Conservation (phyloP, 805 yeast genomes). For the Ogataea degrootiae region DNA sequence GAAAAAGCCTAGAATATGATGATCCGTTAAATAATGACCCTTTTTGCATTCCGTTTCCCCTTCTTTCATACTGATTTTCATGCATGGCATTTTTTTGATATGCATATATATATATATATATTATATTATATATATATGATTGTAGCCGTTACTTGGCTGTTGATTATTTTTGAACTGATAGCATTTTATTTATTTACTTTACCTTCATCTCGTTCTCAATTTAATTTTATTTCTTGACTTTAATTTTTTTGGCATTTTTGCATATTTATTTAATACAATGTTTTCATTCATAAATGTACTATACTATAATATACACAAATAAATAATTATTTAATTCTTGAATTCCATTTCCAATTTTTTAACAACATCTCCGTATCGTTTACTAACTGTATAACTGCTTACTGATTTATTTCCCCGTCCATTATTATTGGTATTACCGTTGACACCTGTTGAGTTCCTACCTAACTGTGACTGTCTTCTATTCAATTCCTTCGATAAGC, state of each 20-base stretch:
- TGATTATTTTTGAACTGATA: too few species aligned
- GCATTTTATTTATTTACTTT: background rate
- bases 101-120: too few species aligned
- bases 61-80: too few species aligned
- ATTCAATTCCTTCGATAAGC: constrained; percentile 7
- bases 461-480: too few species aligned
- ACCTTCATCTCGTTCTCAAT: background rate
- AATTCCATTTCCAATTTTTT: constrained; percentile 14
- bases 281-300: background rate
- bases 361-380: constrained; percentile 21
- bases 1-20: too few species aligned
- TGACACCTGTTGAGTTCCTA: too few species aligned
- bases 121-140: too few species aligned
- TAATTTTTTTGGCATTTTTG: background rate
- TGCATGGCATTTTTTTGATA: too few species aligned
- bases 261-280: background rate
- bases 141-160: too few species aligned
- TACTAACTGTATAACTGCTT: constrained; percentile 22
- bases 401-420: constrained; percentile 15
- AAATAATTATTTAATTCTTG: background rate
- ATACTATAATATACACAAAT: background rate
- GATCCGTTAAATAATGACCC: too few species aligned
- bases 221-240: background rate
- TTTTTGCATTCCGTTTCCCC: too few species aligned
- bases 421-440: constrained; percentile 1